Evolutionary conservation across 2,329 filamentous ascomycete species (phyloP), one percentile per base, ranked within the genome.

Genomic region (Fusarium tanahbumbuense): DNA sequence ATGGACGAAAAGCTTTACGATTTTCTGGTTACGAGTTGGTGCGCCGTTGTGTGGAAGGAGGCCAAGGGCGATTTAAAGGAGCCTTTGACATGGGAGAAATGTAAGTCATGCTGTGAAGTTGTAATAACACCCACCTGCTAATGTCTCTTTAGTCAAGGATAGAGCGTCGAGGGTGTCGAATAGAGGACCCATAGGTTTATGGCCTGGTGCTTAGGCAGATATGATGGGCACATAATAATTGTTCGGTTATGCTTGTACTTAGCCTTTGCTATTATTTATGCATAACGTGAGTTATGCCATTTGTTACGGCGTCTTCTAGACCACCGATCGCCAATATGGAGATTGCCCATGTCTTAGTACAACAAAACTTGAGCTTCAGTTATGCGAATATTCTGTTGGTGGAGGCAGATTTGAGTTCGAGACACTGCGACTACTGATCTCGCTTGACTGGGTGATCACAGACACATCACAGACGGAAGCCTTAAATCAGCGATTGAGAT

Each of bases 21-120:
- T 64, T 53, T 78, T 3, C 41, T 78, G 15, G 75, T 78, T 1
- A 58, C 75, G 1, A 75, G 75, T 11, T 78, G 76, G 76, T 73
- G 73, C 52, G 75, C 75, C 4, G 61, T 76, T 7, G 23, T 78
- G 6, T 78, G 75, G 76, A 74, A 69, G 13, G 72, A 77, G 47
- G 70, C 74, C 0, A 58, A 67, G 41, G 67, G 64, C 5, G 70
- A 76, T n/a, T 45, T 68, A 18, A 70, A 69, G n/a, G 68, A 74
- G 15, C 60, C 72, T 2, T 48, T 74, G 47, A 69, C 60, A 7
- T 76, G 76, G 76, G 56, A 72, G 7, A 70, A 73, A 9, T 72
- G 77, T 77, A 58, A 46, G 72, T 37, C 12, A 20, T 13, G 10
- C n/a, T 7, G 3, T 28, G 1, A 40, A 25, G 18, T 28, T 28